A percentile compares a stretch with the other conserved stretches of the same genome.
Conservation (phyloP, 148 eudicot genomes). For the Limonium bicolor region DNA sequence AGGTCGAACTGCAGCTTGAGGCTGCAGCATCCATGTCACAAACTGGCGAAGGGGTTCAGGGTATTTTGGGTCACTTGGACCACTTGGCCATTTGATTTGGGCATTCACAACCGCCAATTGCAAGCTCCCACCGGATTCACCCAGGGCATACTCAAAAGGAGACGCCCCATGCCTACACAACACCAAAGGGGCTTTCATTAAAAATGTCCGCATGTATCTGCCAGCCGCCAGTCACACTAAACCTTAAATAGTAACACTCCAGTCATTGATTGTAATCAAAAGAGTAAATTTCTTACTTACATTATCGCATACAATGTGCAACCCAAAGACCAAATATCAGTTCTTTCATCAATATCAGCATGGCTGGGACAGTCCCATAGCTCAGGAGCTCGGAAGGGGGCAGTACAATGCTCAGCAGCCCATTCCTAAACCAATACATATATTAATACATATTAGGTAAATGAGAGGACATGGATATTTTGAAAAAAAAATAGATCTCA, state of each 20-base stretch:
- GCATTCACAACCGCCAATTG: slow-evolving; percentile 87
- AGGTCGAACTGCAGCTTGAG: slow-evolving; percentile 84
- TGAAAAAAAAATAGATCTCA: no score
- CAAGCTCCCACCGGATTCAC: slow-evolving; percentile 93
- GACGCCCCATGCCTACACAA: slow-evolving; percentile 76
- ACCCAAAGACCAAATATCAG: slow-evolving; percentile 95
- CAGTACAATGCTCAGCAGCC: slow-evolving; percentile 94
- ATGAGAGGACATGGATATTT: no score
- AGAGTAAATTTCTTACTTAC: slow-evolving; percentile 27
- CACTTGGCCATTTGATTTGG: slow-evolving; percentile 84
- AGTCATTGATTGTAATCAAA: neutral
- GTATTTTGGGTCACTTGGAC: slow-evolving; percentile 57
- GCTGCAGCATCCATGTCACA: slow-evolving; percentile 99
- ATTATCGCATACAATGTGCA: slow-evolving; percentile 90
- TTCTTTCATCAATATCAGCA: slow-evolving; percentile 83
- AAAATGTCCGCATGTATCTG: no score
- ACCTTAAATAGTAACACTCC: neutral
- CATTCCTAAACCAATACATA: no score
- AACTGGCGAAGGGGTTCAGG: slow-evolving; percentile 94
- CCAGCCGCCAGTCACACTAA: no score
- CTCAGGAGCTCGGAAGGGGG: slow-evolving; percentile 93
- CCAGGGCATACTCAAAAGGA: slow-evolving; percentile 92
- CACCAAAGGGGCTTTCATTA: neutral
- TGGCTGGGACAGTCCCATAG: slow-evolving; percentile 96
- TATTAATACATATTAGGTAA: no score